Percentiles rank a stretch among this genome's conserved stretches.
phyloP scores from a whole-genome alignment of 805 yeast genomes.

The Starmerella ratchasimensis region DNA sequence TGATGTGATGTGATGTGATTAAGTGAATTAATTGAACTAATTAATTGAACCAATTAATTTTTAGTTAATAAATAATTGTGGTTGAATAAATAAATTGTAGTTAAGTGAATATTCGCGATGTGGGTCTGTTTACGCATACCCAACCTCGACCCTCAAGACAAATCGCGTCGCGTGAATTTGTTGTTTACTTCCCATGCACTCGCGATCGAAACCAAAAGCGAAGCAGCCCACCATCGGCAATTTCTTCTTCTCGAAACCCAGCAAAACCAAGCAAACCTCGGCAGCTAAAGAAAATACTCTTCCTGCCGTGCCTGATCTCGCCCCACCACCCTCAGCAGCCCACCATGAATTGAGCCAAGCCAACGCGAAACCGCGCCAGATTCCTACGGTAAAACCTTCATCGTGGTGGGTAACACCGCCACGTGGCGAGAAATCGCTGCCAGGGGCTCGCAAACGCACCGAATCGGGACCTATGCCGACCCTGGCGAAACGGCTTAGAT shows the following conservation, averaged over 20 bases:
- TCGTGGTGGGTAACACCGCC: slow-evolving; percentile 17
- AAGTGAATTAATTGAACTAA: too few relatives aligned
- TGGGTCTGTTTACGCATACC: too few relatives aligned
- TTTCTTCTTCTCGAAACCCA: slow-evolving; percentile 1
- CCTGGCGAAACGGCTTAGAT: too few relatives aligned
- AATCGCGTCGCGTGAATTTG: neutral
- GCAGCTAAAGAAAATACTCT: slow-evolving; percentile 2
- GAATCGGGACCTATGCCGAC: neutral
- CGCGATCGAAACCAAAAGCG: neutral
- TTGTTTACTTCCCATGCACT: too few relatives aligned
- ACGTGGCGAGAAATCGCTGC: slow-evolving; percentile 2
- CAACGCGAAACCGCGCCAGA: too few relatives aligned
- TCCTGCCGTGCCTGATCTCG: neutral
- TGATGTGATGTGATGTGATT: too few relatives aligned
- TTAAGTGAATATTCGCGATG: too few relatives aligned
- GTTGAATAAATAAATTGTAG: too few relatives aligned
- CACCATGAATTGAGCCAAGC: neutral
- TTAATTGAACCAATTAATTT: too few relatives aligned
- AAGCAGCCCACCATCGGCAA: slow-evolving; percentile 6
- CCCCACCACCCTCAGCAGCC: neutral
- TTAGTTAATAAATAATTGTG: neutral
- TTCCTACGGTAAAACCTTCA: neutral
- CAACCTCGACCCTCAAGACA: too few relatives aligned
- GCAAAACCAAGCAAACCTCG: neutral
- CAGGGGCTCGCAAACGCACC: slow-evolving; percentile 12